phyloP scores from a whole-genome alignment of 768 basidiomycete genomes.

The Xerocomus spinulosus region DNA sequence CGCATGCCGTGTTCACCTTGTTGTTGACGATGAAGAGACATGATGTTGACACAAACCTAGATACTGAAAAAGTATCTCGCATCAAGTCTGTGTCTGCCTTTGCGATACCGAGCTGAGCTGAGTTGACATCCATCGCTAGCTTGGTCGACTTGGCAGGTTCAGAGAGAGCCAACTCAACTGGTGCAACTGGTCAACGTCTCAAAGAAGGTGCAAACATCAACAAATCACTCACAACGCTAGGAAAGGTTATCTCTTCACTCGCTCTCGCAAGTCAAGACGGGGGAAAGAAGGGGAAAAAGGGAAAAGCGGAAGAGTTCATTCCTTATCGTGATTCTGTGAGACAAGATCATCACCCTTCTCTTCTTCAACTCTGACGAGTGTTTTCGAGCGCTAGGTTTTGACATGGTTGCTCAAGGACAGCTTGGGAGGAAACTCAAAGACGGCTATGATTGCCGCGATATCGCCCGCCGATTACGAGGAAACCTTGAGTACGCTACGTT shows the following conservation, averaged over 20 bases:
- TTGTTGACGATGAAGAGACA: slow-evolving; percentile 89
- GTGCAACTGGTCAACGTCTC: slow-evolving; percentile 91
- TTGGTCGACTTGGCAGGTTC: slow-evolving; percentile 96
- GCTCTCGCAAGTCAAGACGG: slow-evolving; percentile 54
- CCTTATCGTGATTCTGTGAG: slow-evolving; percentile 96
- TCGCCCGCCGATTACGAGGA: slow-evolving; percentile 99
- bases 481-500: slow-evolving; percentile 92
- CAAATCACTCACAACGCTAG: slow-evolving; percentile 95
- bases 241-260: slow-evolving; percentile 93
- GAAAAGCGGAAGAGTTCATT: slow-evolving; percentile 86
- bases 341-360: background rate
- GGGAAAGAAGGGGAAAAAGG: slow-evolving; percentile 84
- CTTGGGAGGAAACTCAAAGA: slow-evolving; percentile 94
- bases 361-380: slow-evolving; percentile 6
- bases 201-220: slow-evolving; percentile 99
- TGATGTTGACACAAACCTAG: slow-evolving; percentile 79
- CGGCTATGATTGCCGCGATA: slow-evolving; percentile 99
- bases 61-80: slow-evolving; percentile 98
- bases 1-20: slow-evolving; percentile 97
- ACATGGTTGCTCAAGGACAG: slow-evolving; percentile 99
- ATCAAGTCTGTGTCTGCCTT: slow-evolving; percentile 58
- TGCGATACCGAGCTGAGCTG: background rate
- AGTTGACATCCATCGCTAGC: slow-evolving; percentile 36
- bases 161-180: slow-evolving; percentile 95
- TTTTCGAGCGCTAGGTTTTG: slow-evolving; percentile 56